phyloP scores from a whole-genome alignment of 2,329 filamentous ascomycete genomes.

The Aquanectria penicillioides region DNA sequence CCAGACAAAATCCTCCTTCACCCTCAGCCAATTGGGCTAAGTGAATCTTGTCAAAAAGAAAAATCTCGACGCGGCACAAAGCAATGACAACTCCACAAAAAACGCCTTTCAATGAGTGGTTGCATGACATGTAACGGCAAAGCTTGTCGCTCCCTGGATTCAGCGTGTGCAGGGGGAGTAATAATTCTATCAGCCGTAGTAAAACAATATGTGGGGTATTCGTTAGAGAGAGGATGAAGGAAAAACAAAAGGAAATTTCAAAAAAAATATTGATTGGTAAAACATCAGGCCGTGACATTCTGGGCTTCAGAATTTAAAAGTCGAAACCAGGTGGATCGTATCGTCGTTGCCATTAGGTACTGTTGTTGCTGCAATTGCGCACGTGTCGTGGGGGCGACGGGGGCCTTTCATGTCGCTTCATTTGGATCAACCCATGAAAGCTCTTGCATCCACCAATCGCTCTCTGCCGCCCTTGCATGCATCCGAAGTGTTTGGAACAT shows the following conservation, averaged over 20 bases:
- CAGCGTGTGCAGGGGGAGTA: conserved; percentile 10
- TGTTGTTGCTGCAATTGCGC: too few relatives aligned
- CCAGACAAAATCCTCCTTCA: too few relatives aligned
- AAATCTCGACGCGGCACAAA: conserved; percentile 2
- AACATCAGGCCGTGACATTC: conserved; percentile 16
- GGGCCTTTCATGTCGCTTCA: too few relatives aligned
- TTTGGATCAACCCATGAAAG: too few relatives aligned
- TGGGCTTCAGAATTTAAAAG: too few relatives aligned
- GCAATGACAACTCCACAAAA: conserved; percentile 27
- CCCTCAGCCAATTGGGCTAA: too few relatives aligned
- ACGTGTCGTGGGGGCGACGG: too few relatives aligned
- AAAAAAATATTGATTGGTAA: too few relatives aligned
- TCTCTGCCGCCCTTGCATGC: background rate
- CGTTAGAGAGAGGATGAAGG: conserved; percentile 21
- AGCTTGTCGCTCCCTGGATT: conserved; percentile 16
- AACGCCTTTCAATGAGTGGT: conserved; percentile 34
- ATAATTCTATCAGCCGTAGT: conserved; percentile 17
- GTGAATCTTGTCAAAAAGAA: too few relatives aligned
- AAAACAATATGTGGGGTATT: conserved; percentile 38
- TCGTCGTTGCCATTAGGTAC: background rate
- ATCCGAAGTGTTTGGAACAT: background rate
- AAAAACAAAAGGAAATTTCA: conserved; percentile 20
- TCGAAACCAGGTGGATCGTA: too few relatives aligned
- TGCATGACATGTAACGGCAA: conserved; percentile 25
- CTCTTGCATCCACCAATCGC: too few relatives aligned